Percentiles rank a stretch among this genome's conserved stretches.
Evolutionary conservation across 371 early-diverging fungal genomes (phyloP).

Genomic region (Quaeritorhiza haematococci): DNA sequence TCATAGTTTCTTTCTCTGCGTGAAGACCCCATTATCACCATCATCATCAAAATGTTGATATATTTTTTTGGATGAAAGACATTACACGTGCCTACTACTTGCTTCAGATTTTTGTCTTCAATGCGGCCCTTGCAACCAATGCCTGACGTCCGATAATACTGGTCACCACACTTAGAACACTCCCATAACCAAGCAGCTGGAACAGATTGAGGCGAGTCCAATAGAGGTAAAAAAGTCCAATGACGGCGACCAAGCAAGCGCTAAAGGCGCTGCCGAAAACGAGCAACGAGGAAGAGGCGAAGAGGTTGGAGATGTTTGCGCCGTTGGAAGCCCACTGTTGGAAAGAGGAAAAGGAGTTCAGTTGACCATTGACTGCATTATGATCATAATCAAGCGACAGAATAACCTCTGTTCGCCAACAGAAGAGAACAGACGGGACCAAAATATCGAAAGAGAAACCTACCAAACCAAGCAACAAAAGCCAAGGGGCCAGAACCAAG

Average conservation of each 20-base stretch:
- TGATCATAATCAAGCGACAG: not conserved
- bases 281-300: slow-evolving; percentile 10
- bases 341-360: not conserved
- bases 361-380: not conserved
- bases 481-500: slow-evolving; percentile 62
- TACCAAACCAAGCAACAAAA: slow-evolving; percentile 53
- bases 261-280: slow-evolving; percentile 45
- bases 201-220: slow-evolving; percentile 68
- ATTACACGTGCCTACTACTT: no score
- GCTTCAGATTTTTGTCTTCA: no score
- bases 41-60: no score
- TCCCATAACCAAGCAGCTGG: slow-evolving; percentile 61
- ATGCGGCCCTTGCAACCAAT: slow-evolving; percentile 23
- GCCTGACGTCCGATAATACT: slow-evolving; percentile 50
- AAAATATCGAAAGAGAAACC: slow-evolving; percentile 8
- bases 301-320: slow-evolving; percentile 47
- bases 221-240: slow-evolving; percentile 61
- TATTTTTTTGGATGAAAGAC: no score
- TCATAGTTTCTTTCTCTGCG: no score
- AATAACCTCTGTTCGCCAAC: not conserved
- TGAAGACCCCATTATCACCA: no score
- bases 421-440: not conserved
- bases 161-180: slow-evolving; percentile 46
- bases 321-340: slow-evolving; percentile 53
- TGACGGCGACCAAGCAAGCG: slow-evolving; percentile 48